Base-by-base conservation (phyloP, 345 rosid species). In the Ricinus communis region DNA sequence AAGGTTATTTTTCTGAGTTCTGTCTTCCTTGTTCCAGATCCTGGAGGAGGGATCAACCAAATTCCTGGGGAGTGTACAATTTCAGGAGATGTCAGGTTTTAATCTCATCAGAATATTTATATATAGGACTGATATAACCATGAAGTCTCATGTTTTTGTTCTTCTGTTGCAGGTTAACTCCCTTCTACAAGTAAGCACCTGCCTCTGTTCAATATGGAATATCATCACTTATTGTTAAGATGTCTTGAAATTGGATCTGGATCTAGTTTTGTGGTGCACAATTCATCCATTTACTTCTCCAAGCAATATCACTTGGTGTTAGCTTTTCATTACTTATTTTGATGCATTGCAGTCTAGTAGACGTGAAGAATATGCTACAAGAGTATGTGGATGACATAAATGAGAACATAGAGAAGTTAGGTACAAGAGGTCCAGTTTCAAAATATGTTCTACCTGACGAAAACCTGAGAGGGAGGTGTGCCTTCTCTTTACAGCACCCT, bases 1-100 rank as follows among this genome's bases (percentile, higher is more conserved):
- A 51, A 19, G 58, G 19, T 12, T 62, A 76, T 76, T 46, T 59
- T 71, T 64, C 64, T 78, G 53, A 77, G 72, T 11, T 53, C 59
- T n/a, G 27, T 66, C 38, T 64, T 72, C 72, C 55, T 43, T 55
- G 33, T 65, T 46, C 43, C 77, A 96, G 99, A 93, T 86, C 99
- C 99, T 8, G 95, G 90, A 73, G 99, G 98, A 2, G 99, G 99
- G 46, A 86, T 96, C 79, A 96, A 96, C 83, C 99, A 96, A 86
- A 93, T 96, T 78, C 98, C 99, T 27, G 91, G 76, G 38, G 97
- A 91, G 69, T 96, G 98, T 77, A 91, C 89, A 16, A 65, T 93
- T 63, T 79, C 85, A 2, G 98, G 99, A 71, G 99, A 96, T 82
- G 93, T 96, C 85, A 93, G 99, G 99, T 91, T 76, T 65, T 68